Base-by-base conservation (phyloP, 805 yeast species). In the Saturnispora hagleri region DNA sequence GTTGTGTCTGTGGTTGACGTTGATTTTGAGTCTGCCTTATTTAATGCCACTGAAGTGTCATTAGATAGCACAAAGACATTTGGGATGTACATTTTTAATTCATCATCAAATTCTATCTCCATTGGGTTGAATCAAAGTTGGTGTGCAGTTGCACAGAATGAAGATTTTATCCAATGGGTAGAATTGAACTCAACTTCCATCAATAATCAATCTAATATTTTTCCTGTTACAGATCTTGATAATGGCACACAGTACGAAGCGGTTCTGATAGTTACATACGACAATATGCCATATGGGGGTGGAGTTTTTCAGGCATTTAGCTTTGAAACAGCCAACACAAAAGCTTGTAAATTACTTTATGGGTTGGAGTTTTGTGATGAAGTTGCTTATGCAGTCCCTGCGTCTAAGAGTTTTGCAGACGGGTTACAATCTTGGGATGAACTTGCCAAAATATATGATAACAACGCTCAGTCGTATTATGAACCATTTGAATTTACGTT, bases 301-400 rank as follows among this genome's bases (percentile, higher is more conserved):
- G 74, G 80, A 3, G 72, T 86, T 0, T 86, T 79, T 60, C 64
- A 70, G 6, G 74, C 75, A 10, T 74, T 84, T 42, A 64, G 66
- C 36, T 86, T 91, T 53, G 74, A 77, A 41, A 80, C 88, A 2
- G 66, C 77, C 65, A 66, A 65, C 26, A 62, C 73, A 2, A 69
- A 71, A 18, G 76, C 86, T 1, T 91, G 99, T 64, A 79, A 84
- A 54, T 68, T 90, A 47, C 77, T 89, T 17, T 88, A 79, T 63
- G 85, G 80, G 53, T 71, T 91, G 53, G 81, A 78, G 2, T 89
- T 89, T 61, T 91, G 99, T 66, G 66, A 73, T 31, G 77, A 79
- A 45, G 95, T 91, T 24, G 93, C 96, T 1, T 91, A 90, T 67
- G 76, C 96, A 0, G 96, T 87, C 0, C 98, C 98, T 0, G 73